These are phyloP conservation scores for Cadophora malorum DNA, from an alignment of 2,329 filamentous ascomycete genomes.

Conservation along the genomic window DNA sequence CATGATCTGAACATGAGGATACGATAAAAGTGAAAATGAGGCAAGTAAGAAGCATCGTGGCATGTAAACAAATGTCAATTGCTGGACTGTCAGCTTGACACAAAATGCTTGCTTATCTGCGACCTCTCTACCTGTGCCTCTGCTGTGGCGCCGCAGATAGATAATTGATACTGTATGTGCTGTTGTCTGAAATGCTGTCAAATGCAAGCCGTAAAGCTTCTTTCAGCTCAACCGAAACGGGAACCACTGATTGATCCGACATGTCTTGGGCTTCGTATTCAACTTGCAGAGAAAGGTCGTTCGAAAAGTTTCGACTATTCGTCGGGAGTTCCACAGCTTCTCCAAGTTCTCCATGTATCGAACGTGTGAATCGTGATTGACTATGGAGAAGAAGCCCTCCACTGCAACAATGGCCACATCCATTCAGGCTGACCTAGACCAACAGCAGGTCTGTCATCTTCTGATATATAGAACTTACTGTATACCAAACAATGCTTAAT, in stretches of 20 bases:
- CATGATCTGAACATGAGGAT: slow-evolving; percentile 2
- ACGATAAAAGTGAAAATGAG: background rate
- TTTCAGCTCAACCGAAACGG: slow-evolving; percentile 22
- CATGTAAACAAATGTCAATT: background rate
- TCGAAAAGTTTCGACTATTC: background rate
- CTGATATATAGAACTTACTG: slow-evolving; percentile 6
- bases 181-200: slow-evolving; percentile 21
- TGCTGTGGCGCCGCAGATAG: background rate
- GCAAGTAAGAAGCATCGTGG: background rate
- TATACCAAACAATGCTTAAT: slow-evolving; percentile 21
- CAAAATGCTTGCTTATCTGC: background rate
- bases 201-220: slow-evolving; percentile 23
- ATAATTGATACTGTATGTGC: background rate
- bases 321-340: background rate
- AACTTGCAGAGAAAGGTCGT: background rate
- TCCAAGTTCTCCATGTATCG: background rate
- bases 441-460: background rate
- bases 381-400: too few relatives aligned
- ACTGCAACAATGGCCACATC: background rate
- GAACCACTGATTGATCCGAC: too few relatives aligned
- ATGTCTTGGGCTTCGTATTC: slow-evolving; percentile 2
- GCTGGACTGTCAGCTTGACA: slow-evolving; percentile 1
- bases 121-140: background rate
- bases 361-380: background rate
- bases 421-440: background rate